These are phyloP conservation scores for Firmiana major DNA, from an alignment of 345 rosid genomes.

Conservation along the genomic window DNA sequence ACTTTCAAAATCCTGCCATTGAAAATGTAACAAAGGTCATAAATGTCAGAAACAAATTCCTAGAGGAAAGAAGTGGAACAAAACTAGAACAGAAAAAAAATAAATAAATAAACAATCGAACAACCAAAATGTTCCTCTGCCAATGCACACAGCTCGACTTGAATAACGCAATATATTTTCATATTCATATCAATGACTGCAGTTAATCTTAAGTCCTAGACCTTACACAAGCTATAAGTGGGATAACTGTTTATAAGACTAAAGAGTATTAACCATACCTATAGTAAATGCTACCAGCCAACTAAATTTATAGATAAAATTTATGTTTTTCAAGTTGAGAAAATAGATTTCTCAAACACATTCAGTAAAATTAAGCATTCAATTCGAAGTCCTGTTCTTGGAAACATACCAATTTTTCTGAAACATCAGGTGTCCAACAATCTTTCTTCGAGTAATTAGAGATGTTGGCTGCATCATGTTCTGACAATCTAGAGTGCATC, in stretches of 20 bases:
- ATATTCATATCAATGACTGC: neutral
- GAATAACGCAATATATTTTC: neutral
- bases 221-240: neutral
- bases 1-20: slow-evolving; percentile 60
- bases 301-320: neutral
- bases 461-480: slow-evolving; percentile 44
- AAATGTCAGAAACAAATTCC: neutral
- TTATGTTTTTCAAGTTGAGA: neutral
- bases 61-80: neutral
- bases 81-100: neutral
- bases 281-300: neutral
- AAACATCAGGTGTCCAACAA: slow-evolving; percentile 44
- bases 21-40: slow-evolving; percentile 15
- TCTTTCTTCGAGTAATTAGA: slow-evolving; percentile 49
- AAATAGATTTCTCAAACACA: slow-evolving; percentile 5
- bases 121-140: neutral
- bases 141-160: neutral
- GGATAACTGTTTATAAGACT: neutral
- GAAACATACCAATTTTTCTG: slow-evolving; percentile 66
- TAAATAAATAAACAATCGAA: neutral
- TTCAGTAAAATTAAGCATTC: neutral
- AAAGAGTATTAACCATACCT: neutral
- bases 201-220: neutral
- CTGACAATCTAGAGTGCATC: slow-evolving; percentile 64
- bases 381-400: neutral